Evolutionary conservation across 805 yeast species (phyloP).

Genomic region (Candida quercuum): DNA sequence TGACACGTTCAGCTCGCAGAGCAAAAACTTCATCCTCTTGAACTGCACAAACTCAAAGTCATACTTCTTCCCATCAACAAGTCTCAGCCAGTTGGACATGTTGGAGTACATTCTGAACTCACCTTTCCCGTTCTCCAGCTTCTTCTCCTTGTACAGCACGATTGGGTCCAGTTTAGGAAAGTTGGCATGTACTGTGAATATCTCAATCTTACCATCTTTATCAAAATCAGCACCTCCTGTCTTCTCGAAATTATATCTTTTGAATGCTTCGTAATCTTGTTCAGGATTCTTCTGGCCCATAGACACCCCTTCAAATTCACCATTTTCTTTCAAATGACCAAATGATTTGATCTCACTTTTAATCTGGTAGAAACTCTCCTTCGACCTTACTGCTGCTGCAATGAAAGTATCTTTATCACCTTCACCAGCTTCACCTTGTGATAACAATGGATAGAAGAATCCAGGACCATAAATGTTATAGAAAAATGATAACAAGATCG

Average conservation of each 20-base stretch:
- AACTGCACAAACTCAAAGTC: constrained; percentile 55
- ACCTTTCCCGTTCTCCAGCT: constrained; percentile 9
- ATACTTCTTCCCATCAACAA: background rate
- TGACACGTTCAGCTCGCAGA: constrained; percentile 45
- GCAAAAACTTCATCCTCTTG: constrained; percentile 45
- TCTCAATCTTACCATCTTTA: constrained; percentile 13
- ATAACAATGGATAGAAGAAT: constrained; percentile 59
- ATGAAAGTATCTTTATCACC: constrained; percentile 78
- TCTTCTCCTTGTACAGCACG: constrained; percentile 9
- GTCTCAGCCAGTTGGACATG: constrained; percentile 7
- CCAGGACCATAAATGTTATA: constrained; percentile 64
- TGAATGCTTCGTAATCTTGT: constrained; percentile 34
- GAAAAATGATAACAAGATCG: constrained; percentile 54
- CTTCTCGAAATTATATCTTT: background rate
- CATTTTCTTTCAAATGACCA: constrained; percentile 23
- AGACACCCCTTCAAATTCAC: constrained; percentile 57
- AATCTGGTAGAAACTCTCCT: constrained; percentile 49
- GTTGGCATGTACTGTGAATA: constrained; percentile 33
- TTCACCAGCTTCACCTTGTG: constrained; percentile 73
- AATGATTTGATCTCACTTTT: constrained; percentile 20
- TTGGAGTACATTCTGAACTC: constrained; percentile 23
- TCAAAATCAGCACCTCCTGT: constrained; percentile 3
- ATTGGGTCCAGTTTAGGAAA: constrained; percentile 32
- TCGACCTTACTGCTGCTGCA: constrained; percentile 55
- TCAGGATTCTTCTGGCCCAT: constrained; percentile 74